Base-by-base conservation (phyloP, 140 eudicot genomes). In the Senecio squalidus region DNA sequence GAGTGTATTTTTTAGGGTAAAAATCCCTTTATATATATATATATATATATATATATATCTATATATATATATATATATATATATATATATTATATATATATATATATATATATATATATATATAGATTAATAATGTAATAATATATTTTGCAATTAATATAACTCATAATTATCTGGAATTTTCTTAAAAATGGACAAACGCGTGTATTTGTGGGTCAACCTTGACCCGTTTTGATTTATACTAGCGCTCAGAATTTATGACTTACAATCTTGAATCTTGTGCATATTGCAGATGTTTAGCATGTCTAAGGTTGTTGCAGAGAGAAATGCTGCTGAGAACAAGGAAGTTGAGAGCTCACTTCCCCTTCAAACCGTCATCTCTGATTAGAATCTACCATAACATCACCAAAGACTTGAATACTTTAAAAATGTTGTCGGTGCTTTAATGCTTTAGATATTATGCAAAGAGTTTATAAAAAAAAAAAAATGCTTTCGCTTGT, bases 241-340 rank as follows among this genome's bases (percentile, higher is more conserved):
- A 5, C 41, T 34, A 34, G n/a, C 11, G 41, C 41, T 34, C 13
- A 9, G 3, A 0, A 43, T 43, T 43, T 15, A 25, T 51, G 33
- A 5, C 26, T 48, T 49, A 53, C 27, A 10, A 17, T 55, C n/a
- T n/a, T n/a, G n/a, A n/a, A n/a, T n/a, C 15, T 17, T n/a, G 41
- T 39, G 50, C 48, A 6, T 16, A 23, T 49, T 72, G 66, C 78
- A 89, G 97, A 83, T 90, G 97, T 86, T 90, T 68, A 82, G 85
- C 27, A 86, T 90, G 95, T 78, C 94, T 1, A 90, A 86, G 76
- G 53, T 66, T 34, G 97, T 86, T 49, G 81, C 90, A 23, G 85
- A 86, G 69, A 80, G 76, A 72, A 74, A 53, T 54, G 70, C 87
- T n/a, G 67, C 85, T 14, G 76, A 61, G 61, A 39, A 64, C 4